Conservation (phyloP, 306 rosid genomes). For the Psophocarpus tetragonolobus region DNA sequence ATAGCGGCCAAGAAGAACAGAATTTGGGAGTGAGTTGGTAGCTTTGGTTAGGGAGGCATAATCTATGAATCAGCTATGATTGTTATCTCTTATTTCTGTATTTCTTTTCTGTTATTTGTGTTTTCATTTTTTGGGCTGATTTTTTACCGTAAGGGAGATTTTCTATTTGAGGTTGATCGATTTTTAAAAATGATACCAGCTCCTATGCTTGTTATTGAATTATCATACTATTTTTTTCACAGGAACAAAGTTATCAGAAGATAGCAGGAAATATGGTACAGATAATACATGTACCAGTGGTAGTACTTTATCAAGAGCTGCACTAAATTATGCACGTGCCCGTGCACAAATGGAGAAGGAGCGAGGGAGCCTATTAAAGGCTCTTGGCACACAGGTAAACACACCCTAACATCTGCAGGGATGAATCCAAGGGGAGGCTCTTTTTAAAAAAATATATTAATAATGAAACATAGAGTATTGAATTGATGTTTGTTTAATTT, state of each 20-base stretch:
- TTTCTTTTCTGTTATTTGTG: neutral
- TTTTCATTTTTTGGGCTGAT: conserved; percentile 1
- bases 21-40: conserved; percentile 1
- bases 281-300: conserved; percentile 98
- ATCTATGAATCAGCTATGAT: neutral
- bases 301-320: conserved; percentile 78
- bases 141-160: neutral
- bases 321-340: conserved; percentile 74
- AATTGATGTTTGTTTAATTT: too few relatives aligned
- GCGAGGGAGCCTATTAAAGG: conserved; percentile 81
- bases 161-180: neutral
- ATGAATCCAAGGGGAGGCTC: too few relatives aligned
- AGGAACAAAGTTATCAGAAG: conserved; percentile 98
- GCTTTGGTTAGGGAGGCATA: conserved; percentile 18
- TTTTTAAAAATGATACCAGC: neutral
- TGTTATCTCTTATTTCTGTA: conserved; percentile 18
- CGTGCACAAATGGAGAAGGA: conserved; percentile 98
- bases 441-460: too few relatives aligned
- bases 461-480: too few relatives aligned
- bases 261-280: conserved; percentile 92
- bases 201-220: conserved; percentile 25
- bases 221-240: conserved; percentile 38
- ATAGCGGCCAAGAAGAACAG: neutral
- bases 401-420: neutral
- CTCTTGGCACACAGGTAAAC: conserved; percentile 91